phyloP scores from a whole-genome alignment of 163 green algal genomes.

The Chlorella variabilis region DNA sequence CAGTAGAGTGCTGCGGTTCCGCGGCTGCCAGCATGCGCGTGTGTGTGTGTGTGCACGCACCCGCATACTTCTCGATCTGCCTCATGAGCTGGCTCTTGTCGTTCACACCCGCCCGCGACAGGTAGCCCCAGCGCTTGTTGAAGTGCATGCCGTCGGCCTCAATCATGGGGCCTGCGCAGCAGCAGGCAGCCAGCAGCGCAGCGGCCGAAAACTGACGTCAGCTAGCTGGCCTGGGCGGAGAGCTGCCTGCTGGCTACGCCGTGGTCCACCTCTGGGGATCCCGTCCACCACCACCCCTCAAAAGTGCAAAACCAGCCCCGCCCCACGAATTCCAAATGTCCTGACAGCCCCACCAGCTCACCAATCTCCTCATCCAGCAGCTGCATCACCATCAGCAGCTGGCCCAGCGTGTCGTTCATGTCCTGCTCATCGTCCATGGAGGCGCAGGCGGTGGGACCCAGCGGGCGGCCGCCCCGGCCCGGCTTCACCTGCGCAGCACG shows the following conservation, averaged over 20 bases:
- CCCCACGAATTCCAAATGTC: too few species aligned
- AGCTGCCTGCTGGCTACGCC: too few species aligned
- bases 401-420: constrained; percentile 63
- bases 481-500: too few species aligned
- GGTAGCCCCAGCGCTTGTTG: constrained; percentile 92
- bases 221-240: too few species aligned
- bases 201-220: too few species aligned
- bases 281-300: too few species aligned
- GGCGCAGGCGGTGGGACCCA: too few species aligned
- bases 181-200: neutral
- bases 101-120: constrained; percentile 91
- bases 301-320: too few species aligned
- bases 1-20: too few species aligned
- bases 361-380: constrained; percentile 85
- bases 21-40: too few species aligned
- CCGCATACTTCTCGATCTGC: constrained; percentile 93
- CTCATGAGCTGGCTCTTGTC: constrained; percentile 93
- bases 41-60: neutral
- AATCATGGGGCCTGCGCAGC: constrained; percentile 50
- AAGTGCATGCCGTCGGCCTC: constrained; percentile 86
- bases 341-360: constrained; percentile 1
- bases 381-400: constrained; percentile 90
- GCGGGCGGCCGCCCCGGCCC: too few species aligned
- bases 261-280: too few species aligned
- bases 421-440: constrained; percentile 23